A percentile compares a stretch with the other conserved stretches of the same genome.
These are phyloP conservation scores for Zygosaccharomyces lentus DNA, from an alignment of 805 yeast species.

Conservation along the genomic window DNA sequence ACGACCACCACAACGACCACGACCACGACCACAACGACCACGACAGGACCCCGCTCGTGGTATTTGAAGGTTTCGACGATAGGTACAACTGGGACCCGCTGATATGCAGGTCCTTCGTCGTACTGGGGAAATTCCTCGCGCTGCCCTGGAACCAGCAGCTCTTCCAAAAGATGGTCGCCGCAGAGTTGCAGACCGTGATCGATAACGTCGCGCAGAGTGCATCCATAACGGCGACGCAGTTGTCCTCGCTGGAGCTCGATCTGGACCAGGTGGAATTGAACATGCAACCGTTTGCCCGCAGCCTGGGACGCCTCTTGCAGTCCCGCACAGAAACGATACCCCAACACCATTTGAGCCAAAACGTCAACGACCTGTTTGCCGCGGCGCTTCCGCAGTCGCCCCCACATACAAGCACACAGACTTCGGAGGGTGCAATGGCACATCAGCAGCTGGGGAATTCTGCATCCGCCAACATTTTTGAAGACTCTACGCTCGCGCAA, in stretches of 20 bases:
- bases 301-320: conserved; percentile 8
- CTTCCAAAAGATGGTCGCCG: conserved; percentile 12
- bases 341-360: conserved; percentile 2
- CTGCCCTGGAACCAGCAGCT: conserved; percentile 24
- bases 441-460: conserved; percentile 8
- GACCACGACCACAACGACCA: not conserved
- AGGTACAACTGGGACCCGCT: conserved; percentile 22
- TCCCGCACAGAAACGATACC: conserved; percentile 8
- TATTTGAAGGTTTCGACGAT: conserved; percentile 24
- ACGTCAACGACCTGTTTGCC: conserved; percentile 11
- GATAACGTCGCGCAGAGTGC: conserved; percentile 13
- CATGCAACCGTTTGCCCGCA: conserved; percentile 4
- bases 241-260: conserved; percentile 12
- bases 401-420: not conserved
- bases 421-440: not conserved
- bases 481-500: conserved; percentile 15
- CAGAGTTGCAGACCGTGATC: conserved; percentile 9
- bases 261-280: conserved; percentile 11
- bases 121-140: conserved; percentile 16
- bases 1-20: not conserved
- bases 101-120: conserved; percentile 12
- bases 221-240: conserved; percentile 10
- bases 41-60: conserved; percentile 14
- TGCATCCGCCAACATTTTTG: conserved; percentile 19
- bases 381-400: conserved; percentile 11